These are phyloP conservation scores for Solioccasus polychromus DNA, from an alignment of 768 basidiomycete species.

Conservation along the genomic window DNA sequence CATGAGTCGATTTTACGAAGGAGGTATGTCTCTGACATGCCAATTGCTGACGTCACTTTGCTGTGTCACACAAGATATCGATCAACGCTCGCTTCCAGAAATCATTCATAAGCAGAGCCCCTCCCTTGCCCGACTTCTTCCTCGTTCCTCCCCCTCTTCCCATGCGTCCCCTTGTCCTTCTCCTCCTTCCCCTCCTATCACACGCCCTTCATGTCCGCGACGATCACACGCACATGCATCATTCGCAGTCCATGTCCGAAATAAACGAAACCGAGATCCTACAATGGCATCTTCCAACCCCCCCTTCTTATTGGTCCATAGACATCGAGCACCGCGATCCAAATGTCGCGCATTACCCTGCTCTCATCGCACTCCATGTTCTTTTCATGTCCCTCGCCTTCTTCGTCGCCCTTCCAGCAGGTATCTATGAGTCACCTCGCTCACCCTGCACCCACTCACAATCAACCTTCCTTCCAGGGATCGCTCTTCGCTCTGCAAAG, in stretches of 20 bases:
- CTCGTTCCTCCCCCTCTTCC: background rate
- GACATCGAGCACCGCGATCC: constrained; percentile 60
- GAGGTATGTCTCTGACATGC: too few species aligned
- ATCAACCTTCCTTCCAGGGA: constrained; percentile 44
- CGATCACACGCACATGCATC: constrained; percentile 45
- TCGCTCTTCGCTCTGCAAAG: constrained; percentile 74
- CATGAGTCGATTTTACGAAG: too few species aligned
- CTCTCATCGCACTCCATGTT: constrained; percentile 72
- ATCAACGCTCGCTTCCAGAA: background rate
- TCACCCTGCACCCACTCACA: background rate
- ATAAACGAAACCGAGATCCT: constrained; percentile 79
- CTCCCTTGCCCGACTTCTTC: background rate
- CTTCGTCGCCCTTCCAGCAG: constrained; percentile 76
- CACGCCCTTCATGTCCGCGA: constrained; percentile 16
- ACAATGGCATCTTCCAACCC: constrained; percentile 62
- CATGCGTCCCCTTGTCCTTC: constrained; percentile 9
- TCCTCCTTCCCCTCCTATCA: constrained; percentile 1
- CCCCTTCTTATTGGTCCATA: constrained; percentile 79
- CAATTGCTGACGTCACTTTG: constrained; percentile 16
- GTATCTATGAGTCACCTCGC: constrained; percentile 40
- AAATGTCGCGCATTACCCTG: constrained; percentile 51
- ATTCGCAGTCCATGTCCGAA: constrained; percentile 48
- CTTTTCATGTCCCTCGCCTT: constrained; percentile 75
- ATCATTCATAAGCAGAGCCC: background rate
- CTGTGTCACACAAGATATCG: constrained; percentile 2